Base-by-base conservation (phyloP, 1,139 yeast genomes). In the Eremothecium sinecaudum region DNA sequence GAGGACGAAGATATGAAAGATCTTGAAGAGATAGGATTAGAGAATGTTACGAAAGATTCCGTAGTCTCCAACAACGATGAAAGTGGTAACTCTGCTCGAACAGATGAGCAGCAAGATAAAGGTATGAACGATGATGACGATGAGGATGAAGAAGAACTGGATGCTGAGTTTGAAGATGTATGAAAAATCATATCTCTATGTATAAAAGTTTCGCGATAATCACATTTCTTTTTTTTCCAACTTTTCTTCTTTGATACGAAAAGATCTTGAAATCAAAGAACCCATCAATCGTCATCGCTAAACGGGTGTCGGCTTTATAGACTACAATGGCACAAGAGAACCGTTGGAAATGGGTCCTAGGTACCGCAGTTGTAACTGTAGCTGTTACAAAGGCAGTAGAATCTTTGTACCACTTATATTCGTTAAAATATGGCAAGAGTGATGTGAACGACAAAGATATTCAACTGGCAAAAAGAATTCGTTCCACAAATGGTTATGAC, bases 21-120 rank as follows among this genome's bases (percentile, higher is more conserved):
- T 17, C 41, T 37, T n/a, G 45, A 33, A 43, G 79, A 74, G 39
- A 69, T 67, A 45, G 83, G 76, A 49, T 81, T 79, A 11, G 80
- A 79, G 50, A 83, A 78, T 48, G 86, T 83, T 80, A 73, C 30
- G 9, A 27, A 27, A 17, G 21, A 17, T 15, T 5, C 30, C 21
- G 21, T 10, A 19, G 21, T 10, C 21, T 7, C 21, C 9, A 19
- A 19, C 21, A 19, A 19, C 21, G 10, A 19, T 19, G 33, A 21
- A 7, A 11, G 21, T 17, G 13, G 21, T 8, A 37, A 50, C 50
- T 6, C 7, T 14, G 9, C 30, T 17, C 10, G 35, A 37, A 20
- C 45, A 24, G 44, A 45, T 24, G 56, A 62, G 13, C 69, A 56
- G 16, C 66, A 61, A 17, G 64, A 59, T 11, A 64, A 59, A 32